Conservation (phyloP, 768 basidiomycete genomes). For the Suillus subaureus region DNA sequence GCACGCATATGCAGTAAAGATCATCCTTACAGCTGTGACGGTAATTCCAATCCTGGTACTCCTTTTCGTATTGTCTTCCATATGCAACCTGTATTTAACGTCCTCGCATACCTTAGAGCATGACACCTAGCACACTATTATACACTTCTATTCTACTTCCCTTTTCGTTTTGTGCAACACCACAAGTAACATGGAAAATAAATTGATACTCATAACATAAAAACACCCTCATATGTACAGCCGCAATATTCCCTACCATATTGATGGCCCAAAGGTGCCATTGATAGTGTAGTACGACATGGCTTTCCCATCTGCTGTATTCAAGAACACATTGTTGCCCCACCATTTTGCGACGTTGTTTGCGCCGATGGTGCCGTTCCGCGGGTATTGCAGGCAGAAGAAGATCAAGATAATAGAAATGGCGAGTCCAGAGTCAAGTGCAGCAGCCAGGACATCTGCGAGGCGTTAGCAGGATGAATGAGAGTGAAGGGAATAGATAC, state of each 20-base stretch:
- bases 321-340: conserved; percentile 55
- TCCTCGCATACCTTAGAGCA: no score
- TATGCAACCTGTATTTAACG: no score
- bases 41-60: no score
- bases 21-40: no score
- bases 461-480: not conserved
- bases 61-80: no score
- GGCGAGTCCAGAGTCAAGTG: conserved; percentile 30
- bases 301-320: conserved; percentile 39
- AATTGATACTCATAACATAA: not conserved
- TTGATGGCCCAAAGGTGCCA: conserved; percentile 38
- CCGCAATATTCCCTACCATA: not conserved
- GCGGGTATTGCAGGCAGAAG: conserved; percentile 38
- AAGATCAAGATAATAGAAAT: conserved; percentile 16
- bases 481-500: not conserved
- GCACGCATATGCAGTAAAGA: no score
- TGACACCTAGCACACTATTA: no score
- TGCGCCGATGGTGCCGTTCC: conserved; percentile 41
- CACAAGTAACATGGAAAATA: no score
- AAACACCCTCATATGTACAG: not conserved
- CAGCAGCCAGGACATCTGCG: conserved; percentile 32
- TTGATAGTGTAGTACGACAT: conserved; percentile 33
- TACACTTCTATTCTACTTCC: no score
- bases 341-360: conserved; percentile 58
- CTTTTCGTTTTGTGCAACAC: no score